Evolutionary conservation across 345 rosid species (phyloP).

Genomic region (Eucalyptus pumila): DNA sequence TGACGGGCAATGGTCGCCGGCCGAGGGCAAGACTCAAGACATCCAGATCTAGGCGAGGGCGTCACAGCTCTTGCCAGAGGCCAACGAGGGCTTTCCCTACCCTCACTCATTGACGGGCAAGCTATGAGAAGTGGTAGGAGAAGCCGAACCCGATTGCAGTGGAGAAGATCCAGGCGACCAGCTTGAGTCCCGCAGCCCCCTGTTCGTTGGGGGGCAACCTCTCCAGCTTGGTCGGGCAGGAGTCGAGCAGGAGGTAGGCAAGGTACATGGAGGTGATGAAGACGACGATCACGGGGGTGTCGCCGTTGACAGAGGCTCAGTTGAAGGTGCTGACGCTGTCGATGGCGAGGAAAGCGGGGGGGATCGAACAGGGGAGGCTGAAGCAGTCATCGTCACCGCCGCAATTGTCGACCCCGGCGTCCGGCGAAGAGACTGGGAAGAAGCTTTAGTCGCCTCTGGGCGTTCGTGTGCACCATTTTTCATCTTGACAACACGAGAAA

Average conservation of each 20-base stretch:
- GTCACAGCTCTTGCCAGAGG: fast-evolving
- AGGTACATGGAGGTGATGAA: not conserved
- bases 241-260: not conserved
- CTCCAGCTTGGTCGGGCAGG: not conserved
- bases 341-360: not conserved
- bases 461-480: not conserved
- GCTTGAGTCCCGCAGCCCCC: not conserved
- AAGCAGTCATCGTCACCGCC: fast-evolving
- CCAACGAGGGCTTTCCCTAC: fast-evolving
- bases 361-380: not conserved
- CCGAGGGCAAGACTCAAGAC: fast-evolving
- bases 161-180: not conserved
- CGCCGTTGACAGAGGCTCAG: not conserved
- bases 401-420: fast-evolving
- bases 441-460: not conserved
- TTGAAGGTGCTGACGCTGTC: not conserved
- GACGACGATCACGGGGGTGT: not conserved
- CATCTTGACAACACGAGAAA: fast-evolving
- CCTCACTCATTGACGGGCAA: fast-evolving
- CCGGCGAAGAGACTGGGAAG: not conserved
- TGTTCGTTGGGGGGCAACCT: not conserved
- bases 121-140: not conserved
- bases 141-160: not conserved
- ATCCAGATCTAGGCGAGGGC: too few relatives aligned
- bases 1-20: fast-evolving